Evolutionary conservation across 1,284 basidiomycete genomes (phyloP), one percentile per base, ranked within the genome.

Genomic region (Heliocybe sulcata): DNA sequence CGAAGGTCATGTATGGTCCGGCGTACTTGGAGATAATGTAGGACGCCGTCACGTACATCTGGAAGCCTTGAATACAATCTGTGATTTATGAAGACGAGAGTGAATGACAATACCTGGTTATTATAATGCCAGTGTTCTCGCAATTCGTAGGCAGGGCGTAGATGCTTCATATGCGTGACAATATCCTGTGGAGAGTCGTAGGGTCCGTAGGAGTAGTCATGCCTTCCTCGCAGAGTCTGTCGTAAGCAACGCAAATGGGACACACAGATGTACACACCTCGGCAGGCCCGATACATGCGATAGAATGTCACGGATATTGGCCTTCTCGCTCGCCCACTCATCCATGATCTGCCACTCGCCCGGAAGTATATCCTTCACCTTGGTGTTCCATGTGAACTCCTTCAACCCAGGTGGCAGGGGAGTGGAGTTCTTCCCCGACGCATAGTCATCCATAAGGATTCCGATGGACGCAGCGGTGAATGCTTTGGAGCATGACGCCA

Each of bases 261-360:
- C 27, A 22, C 22, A 25, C 19, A 20, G 20, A 11, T 1, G 20
- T n/a, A 57, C 57, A 16, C 52, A 72, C 69, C 64, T 57, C 2
- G 70, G 67, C 12, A 76, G 23, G 0, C 75, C 74, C 19, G 74
- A 71, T 10, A 65, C 60, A 49, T 74, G 73, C n/a, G 65, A 61
- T 4, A 74, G 59, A 1, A 73, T 61, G 57, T 75, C 74, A 10
- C 60, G 58, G 1, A 76, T 35, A 51, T 63, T 67, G 0, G 67
- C 65, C 35, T 65, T 69, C 55, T 66, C 57, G 1, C 65, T 65
- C 0, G 70, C 67, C 63, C 65, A 67, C 2, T 60, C 54, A 51
- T 73, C 70, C 56, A 64, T 63, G 31, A 72, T 62, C 31, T 59
- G 38, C 68, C 72, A 75, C 23, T 68, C 64, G 1, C 52, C 61